Evolutionary conservation across 441 rosid species (phyloP).

Genomic region (Pelargonium citronellum): DNA sequence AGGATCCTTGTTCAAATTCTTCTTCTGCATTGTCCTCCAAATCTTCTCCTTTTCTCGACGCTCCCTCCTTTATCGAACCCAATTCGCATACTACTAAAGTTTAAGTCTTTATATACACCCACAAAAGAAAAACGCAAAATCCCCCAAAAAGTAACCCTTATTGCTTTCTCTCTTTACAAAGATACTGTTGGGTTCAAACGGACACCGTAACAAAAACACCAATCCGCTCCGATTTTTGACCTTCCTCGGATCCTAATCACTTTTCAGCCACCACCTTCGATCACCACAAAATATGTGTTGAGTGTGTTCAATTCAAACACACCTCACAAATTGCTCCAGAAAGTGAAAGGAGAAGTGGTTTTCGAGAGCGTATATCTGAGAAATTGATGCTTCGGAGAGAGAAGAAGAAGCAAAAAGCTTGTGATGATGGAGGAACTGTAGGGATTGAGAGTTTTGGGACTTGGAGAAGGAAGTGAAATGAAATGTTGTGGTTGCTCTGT

Average conservation of each 20-base stretch:
- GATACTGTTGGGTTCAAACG: constrained; percentile 9
- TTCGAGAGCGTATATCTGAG: background rate
- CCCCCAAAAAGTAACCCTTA: constrained; percentile 22
- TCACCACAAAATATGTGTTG: background rate
- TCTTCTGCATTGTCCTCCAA: constrained; percentile 44
- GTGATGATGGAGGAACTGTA: background rate
- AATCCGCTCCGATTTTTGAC: background rate
- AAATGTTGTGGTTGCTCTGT: background rate
- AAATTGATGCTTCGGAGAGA: background rate
- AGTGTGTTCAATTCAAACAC: background rate
- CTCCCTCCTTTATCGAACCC: constrained; percentile 71
- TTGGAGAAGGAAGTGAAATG: background rate
- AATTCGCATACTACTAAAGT: constrained; percentile 45
- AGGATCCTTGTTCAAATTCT: constrained; percentile 37
- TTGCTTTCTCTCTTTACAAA: constrained; percentile 8
- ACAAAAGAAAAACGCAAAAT: constrained; percentile 17
- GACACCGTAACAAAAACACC: background rate
- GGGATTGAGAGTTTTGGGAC: constrained; percentile 4
- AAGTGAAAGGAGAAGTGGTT: background rate
- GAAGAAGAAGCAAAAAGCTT: background rate
- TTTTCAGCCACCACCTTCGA: background rate
- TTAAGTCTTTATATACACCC: constrained; percentile 25
- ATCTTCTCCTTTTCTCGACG: constrained; percentile 33
- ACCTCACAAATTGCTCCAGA: background rate
- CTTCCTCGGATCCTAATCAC: constrained; percentile 1